Evolutionary conservation across 176 grass and related monocot genomes (phyloP).

Genomic region (Rhynchospora breviuscula): DNA sequence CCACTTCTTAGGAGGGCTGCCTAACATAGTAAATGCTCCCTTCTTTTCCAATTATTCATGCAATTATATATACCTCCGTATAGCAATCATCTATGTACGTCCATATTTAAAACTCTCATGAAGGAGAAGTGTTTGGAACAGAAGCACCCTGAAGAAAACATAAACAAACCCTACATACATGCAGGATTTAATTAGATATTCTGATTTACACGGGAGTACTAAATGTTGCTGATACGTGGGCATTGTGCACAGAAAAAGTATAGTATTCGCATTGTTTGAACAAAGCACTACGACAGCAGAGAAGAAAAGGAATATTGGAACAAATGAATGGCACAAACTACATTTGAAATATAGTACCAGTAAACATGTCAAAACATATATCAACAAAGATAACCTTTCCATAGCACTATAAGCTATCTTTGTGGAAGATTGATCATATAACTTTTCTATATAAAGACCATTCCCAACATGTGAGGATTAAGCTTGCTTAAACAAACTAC

Average conservation of each 20-base stretch:
- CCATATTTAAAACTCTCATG: neutral
- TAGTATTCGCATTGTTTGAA: neutral
- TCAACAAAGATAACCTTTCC: slow-evolving; percentile 14
- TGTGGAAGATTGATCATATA: neutral
- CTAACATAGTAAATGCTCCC: neutral
- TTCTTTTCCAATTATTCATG: neutral
- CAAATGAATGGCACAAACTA: neutral
- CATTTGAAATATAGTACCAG: neutral
- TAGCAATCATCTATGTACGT: neutral
- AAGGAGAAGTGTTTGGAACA: neutral
- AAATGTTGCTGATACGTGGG: neutral
- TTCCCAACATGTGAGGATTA: neutral
- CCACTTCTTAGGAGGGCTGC: neutral
- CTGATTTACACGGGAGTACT: neutral
- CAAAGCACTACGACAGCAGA: neutral
- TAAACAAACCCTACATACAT: neutral
- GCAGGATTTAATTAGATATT: neutral
- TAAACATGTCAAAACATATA: neutral
- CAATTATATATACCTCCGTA: neutral
- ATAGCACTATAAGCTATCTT: neutral
- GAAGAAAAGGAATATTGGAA: neutral
- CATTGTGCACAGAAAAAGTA: neutral
- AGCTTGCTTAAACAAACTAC: slow-evolving; percentile 11
- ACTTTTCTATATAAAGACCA: neutral
- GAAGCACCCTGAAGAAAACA: neutral